phyloP scores from a whole-genome alignment of 768 basidiomycete genomes.

The Suillus cothurnatus region DNA sequence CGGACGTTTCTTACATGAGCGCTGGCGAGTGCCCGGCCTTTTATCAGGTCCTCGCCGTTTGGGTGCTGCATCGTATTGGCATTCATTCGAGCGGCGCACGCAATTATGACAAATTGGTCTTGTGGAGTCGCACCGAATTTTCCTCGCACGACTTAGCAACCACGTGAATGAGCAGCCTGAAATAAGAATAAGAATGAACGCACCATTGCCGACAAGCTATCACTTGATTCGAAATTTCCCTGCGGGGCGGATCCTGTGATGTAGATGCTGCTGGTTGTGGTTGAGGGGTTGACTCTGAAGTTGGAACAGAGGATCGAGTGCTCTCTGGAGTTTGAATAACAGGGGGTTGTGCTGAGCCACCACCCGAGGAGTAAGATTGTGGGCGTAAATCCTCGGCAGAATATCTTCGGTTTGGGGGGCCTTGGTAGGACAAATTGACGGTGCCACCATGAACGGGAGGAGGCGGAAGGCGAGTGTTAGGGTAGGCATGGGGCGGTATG shows the following conservation, averaged over 20 bases:
- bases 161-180: conserved; percentile 31
- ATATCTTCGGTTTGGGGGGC: conserved; percentile 33
- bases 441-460: conserved; percentile 24
- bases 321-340: conserved; percentile 23
- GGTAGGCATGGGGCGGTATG: conserved; percentile 42
- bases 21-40: conserved; percentile 79
- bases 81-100: conserved; percentile 72
- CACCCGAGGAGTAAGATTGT: conserved; percentile 40
- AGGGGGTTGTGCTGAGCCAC: conserved; percentile 30
- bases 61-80: conserved; percentile 78
- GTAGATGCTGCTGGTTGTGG: conserved; percentile 32
- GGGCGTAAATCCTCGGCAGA: conserved; percentile 42
- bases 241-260: conserved; percentile 44
- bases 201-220: conserved; percentile 87
- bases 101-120: conserved; percentile 84
- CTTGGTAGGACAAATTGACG: conserved; percentile 22
- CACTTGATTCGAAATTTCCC: conserved; percentile 67
- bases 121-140: conserved; percentile 85
- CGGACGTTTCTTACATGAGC: conserved; percentile 82
- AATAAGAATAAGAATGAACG: conserved; percentile 37
- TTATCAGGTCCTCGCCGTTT: conserved; percentile 88
- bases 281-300: conserved; percentile 47
- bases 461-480: conserved; percentile 45
- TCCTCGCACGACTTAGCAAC: conserved; percentile 71
- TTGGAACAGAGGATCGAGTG: conserved; percentile 37